Conservation (phyloP, 352 stramenopile genomes). For the Blastocystis sp. region DNA sequence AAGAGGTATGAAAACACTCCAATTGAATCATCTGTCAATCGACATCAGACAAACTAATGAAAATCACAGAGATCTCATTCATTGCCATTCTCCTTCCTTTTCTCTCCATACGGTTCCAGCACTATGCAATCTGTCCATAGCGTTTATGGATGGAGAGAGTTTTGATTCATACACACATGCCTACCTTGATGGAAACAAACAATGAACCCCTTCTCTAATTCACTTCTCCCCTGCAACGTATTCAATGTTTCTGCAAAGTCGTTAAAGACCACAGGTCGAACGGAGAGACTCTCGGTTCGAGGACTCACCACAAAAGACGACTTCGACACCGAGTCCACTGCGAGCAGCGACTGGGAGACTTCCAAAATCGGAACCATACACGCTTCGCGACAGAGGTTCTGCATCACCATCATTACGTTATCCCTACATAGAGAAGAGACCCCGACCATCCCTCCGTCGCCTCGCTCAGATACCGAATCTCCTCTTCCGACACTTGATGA, state of each 20-base stretch:
- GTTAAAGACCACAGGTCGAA: neutral
- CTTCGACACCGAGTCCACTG: neutral
- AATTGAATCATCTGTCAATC: neutral
- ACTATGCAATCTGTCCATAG: no score
- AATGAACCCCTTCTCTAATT: neutral
- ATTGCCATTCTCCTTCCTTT: neutral
- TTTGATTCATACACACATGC: no score
- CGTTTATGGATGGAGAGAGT: no score
- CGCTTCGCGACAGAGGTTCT: conserved; percentile 38
- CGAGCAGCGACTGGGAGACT: neutral
- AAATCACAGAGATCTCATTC: conserved; percentile 36
- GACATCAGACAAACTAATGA: conserved; percentile 56
- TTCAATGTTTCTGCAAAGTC: conserved; percentile 14
- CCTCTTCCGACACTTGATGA: neutral
- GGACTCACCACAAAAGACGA: neutral
- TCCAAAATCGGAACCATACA: conserved; percentile 35
- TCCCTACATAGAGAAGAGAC: neutral
- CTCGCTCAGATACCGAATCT: neutral
- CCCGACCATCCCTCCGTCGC: conserved; percentile 24
- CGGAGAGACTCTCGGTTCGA: neutral
- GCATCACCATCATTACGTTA: neutral
- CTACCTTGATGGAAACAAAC: no score
- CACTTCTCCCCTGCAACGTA: neutral
- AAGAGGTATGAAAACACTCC: neutral
- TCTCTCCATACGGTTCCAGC: neutral